phyloP scores from a whole-genome alignment of 225 moss, liverwort and hornwort genomes.

The Polytrichum formosum region DNA sequence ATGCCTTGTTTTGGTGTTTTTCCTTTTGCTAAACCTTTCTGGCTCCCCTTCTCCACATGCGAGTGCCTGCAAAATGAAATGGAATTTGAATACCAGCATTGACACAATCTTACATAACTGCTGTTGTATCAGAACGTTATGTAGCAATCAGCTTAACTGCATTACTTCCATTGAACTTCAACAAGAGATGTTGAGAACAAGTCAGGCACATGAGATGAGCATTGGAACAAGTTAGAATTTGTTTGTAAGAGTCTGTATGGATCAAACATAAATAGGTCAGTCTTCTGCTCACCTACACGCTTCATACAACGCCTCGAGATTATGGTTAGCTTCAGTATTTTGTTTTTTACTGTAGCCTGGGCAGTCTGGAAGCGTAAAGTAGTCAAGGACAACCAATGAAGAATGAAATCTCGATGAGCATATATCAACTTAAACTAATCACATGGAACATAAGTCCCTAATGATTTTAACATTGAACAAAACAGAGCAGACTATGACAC shows the following conservation, averaged over 20 bases:
- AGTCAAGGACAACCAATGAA: conserved; percentile 34
- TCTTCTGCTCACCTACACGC: conserved; percentile 52
- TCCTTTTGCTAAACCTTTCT: conserved; percentile 51
- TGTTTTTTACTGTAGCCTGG: conserved; percentile 36
- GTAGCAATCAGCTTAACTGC: too few species aligned
- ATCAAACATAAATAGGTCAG: background rate
- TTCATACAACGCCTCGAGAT: conserved; percentile 63
- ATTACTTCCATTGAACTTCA: too few species aligned
- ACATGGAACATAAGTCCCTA: too few species aligned
- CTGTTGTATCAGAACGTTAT: too few species aligned
- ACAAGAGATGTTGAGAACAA: too few species aligned
- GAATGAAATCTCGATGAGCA: background rate
- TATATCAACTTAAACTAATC: too few species aligned
- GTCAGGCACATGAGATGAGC: too few species aligned
- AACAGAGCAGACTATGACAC: background rate
- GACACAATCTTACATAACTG: too few species aligned
- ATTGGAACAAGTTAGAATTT: too few species aligned
- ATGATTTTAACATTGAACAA: background rate
- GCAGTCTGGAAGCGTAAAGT: conserved; percentile 60
- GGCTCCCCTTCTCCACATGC: conserved; percentile 87
- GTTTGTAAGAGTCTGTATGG: too few species aligned
- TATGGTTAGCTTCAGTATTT: conserved; percentile 41
- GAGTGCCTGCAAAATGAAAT: conserved; percentile 46
- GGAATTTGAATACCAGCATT: background rate
- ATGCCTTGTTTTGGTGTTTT: too few species aligned